These are phyloP conservation scores for Capsella rubella DNA, from an alignment of 441 rosid species.

Conservation along the genomic window DNA sequence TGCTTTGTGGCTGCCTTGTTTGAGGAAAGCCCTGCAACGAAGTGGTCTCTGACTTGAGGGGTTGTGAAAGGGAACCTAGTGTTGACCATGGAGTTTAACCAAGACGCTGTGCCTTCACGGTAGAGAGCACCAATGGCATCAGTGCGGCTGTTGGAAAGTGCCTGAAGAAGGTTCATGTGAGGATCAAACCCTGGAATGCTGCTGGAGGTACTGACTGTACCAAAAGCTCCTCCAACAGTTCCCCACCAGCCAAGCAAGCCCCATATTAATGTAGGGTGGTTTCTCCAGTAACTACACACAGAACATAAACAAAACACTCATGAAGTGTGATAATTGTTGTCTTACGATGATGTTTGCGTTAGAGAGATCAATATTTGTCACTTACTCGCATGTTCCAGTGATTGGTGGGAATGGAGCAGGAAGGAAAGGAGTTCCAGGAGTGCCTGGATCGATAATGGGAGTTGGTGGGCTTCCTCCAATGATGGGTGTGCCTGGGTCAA, in stretches of 20 bases:
- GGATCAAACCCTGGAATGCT: slow-evolving; percentile 57
- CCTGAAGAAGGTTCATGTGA: slow-evolving; percentile 59
- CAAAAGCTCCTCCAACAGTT: slow-evolving; percentile 56
- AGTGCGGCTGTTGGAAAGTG: slow-evolving; percentile 60
- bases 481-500: slow-evolving; percentile 50
- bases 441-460: slow-evolving; percentile 55
- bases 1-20: slow-evolving; percentile 64
- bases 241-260: slow-evolving; percentile 81
- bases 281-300: slow-evolving; percentile 73
- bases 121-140: slow-evolving; percentile 63
- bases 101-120: slow-evolving; percentile 76
- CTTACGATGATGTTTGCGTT: not conserved
- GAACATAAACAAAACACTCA: not conserved
- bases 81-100: slow-evolving; percentile 68
- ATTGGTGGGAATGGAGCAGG: slow-evolving; percentile 58
- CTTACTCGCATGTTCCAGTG: slow-evolving; percentile 73
- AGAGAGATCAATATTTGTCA: not conserved
- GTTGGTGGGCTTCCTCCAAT: slow-evolving; percentile 52
- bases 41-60: slow-evolving; percentile 61
- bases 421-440: slow-evolving; percentile 61
- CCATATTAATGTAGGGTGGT: slow-evolving; percentile 68
- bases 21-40: slow-evolving; percentile 57
- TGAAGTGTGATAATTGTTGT: not conserved
- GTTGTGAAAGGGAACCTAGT: slow-evolving; percentile 61
- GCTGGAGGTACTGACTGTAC: slow-evolving; percentile 40